Base-by-base conservation (phyloP, 2,329 filamentous ascomycete genomes). In the Paecilomyces sp. region DNA sequence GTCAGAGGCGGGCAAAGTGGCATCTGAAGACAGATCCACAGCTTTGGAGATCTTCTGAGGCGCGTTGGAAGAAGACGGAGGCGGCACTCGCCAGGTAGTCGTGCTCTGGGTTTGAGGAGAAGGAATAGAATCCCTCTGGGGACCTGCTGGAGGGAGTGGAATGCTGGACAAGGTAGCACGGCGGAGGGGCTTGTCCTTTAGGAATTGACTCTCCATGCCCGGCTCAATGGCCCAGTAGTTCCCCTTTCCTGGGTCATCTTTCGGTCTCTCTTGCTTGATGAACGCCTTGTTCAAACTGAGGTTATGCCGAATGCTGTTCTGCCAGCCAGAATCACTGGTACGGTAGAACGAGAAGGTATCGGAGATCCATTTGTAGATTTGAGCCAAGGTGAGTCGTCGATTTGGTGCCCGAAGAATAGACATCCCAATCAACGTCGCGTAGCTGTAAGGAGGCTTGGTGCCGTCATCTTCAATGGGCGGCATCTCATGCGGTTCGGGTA, bases 351-450 rank as follows among this genome's bases (percentile, higher is more conserved):
- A 87, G 73, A 90, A 97, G 18, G 88, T 92, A 72, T 95, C 91
- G n/a, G 91, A 95, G 68, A 99, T 97, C 93, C 94, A 99, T 72
- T 96, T 96, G 83, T 97, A 99, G 67, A 99, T 99, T 74, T 97
- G 92, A 28, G 92, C 87, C 18, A 99, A 83, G 0, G 94, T 97
- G 63, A 97, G 81, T 57, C 90, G 88, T 61, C 92, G 87, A 62
- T 88, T 86, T 12, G 90, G 88, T 3, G 94, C 91, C 63, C 92
- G 87, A 24, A 97, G 81, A 67, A 99, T 97, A 57, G 94, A 92
- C 92, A 97, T 97, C 71, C 91, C 94, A 65, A 97, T 97, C 66
- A 99, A 83, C 67, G 89, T 90, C 22, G 94, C 93, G 73, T 99
- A 99, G 77, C 92, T 97, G 75, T 93, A 91, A 4, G 87, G 84